Percentiles rank a stretch among this genome's conserved stretches.
phyloP scores from a whole-genome alignment of 306 rosid genomes.

The Parietaria judaica region DNA sequence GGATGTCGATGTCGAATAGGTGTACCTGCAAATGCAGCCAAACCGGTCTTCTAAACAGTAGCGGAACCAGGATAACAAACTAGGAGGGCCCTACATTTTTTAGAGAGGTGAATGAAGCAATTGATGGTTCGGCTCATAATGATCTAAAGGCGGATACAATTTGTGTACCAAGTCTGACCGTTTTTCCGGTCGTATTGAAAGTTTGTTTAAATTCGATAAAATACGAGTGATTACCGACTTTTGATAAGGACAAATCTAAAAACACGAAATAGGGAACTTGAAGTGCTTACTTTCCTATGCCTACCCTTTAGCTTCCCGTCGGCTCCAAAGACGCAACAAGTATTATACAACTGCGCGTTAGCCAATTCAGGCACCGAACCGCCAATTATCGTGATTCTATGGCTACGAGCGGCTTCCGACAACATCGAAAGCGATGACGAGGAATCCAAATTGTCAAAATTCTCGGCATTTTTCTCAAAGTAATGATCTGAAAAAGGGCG shows the following conservation, averaged over 20 bases:
- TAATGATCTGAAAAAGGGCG: constrained; percentile 17
- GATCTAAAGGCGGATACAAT: too few relatives aligned
- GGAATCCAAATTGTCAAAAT: constrained; percentile 14
- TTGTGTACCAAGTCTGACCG: too few relatives aligned
- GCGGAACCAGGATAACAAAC: too few relatives aligned
- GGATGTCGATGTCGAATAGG: constrained; percentile 28
- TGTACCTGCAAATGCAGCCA: constrained; percentile 20
- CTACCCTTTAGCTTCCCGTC: constrained; percentile 25
- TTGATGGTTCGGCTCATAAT: too few relatives aligned
- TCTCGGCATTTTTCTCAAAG: constrained; percentile 13
- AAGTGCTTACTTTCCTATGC: constrained; percentile 22
- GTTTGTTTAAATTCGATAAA: too few relatives aligned
- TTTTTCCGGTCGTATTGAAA: too few relatives aligned
- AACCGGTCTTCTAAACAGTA: background rate
- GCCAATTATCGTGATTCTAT: constrained; percentile 21
- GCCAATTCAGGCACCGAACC: constrained; percentile 27
- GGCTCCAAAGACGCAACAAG: constrained; percentile 30
- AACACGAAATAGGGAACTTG: background rate
- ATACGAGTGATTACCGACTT: too few relatives aligned
- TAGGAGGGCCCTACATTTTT: too few relatives aligned
- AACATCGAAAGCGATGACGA: constrained; percentile 17
- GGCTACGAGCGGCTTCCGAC: constrained; percentile 13
- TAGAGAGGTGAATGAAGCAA: too few relatives aligned
- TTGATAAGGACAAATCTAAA: too few relatives aligned
- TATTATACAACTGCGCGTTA: constrained; percentile 22